Base-by-base conservation (phyloP, 352 stramenopile species). In the Phytophthora hybrid region DNA sequence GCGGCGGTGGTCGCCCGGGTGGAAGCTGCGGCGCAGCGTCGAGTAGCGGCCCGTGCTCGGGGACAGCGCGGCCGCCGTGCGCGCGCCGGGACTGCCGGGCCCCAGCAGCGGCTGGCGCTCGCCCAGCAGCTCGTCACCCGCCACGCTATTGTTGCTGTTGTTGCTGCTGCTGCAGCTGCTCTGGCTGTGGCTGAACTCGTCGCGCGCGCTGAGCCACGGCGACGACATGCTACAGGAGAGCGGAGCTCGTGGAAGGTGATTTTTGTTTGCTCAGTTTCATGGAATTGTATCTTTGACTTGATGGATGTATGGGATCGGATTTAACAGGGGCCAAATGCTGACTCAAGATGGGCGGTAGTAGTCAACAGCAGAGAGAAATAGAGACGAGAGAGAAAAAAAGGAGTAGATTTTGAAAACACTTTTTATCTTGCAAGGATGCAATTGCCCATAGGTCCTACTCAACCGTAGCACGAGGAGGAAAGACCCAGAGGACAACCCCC, bases 31-130 rank as follows among this genome's bases (percentile, higher is more conserved):
- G 7, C 82, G 83, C 52, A 84, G 63, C 34, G 56, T 23, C n/a
- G 80, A 81, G 26, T 75, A 63, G 3, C 57, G 72, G 16, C 81
- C 83, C 11, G 79, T 90, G 54, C 80, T 93, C 1, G 80, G 82
- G 14, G 83, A 90, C 23, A 90, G 62, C 29, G 76, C 81, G 14
- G 75, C 74, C n/a, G 80, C 77, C 4, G 82, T 87, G 46, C 71
- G 60, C 7, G 13, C 31, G 6, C 66, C 59, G 10, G 69, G 52
- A 39, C 64, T 68, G 18, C 29, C 60, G 6, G 64, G 18, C 14
- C 55, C 55, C 26, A 91, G 66, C 44, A 93, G 73, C 47, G 83
- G 83, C 58, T 85, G 75, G 21, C 83, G 75, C 55, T 90, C 81
- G 21, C 73, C 68, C 29, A 83, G 34, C 44, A 69, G 21, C 41